A percentile compares a stretch with the other conserved stretches of the same genome.
These are phyloP conservation scores for Globisporangium orthogonon DNA, from an alignment of 352 stramenopile species.

Conservation along the genomic window DNA sequence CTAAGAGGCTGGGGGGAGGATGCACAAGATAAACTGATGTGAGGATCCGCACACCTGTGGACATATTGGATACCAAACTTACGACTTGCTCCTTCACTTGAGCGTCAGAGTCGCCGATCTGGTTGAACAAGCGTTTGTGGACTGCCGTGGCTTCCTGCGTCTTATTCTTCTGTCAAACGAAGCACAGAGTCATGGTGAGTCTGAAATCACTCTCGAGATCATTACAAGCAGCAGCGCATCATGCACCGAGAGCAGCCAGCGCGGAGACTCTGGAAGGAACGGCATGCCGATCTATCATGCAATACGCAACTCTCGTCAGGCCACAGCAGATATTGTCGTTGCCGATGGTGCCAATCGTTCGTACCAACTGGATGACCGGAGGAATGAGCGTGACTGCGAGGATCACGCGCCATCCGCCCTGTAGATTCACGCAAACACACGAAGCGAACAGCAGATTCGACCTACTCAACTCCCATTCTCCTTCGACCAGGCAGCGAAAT, in stretches of 20 bases:
- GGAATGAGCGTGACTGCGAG: slow-evolving; percentile 55
- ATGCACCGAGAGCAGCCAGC: slow-evolving; percentile 56
- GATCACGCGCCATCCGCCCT: slow-evolving; percentile 61
- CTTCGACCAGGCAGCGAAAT: not conserved
- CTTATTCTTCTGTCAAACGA: slow-evolving; percentile 32
- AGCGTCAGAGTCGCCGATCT: not conserved
- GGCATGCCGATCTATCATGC: slow-evolving; percentile 43
- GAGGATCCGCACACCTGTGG: not conserved
- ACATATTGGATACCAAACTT: not conserved
- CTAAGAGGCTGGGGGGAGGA: slow-evolving; percentile 20
- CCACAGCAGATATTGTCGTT: no score
- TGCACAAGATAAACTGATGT: not conserved
- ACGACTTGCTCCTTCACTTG: slow-evolving; percentile 18
- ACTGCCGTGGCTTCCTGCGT: slow-evolving; percentile 33
- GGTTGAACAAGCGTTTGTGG: slow-evolving; percentile 21
- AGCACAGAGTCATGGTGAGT: not conserved
- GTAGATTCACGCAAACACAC: not conserved
- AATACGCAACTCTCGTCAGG: not conserved
- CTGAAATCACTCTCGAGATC: not conserved
- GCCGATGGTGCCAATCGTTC: not conserved
- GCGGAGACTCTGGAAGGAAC: slow-evolving; percentile 59
- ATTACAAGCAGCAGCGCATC: not conserved
- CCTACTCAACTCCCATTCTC: not conserved
- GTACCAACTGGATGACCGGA: slow-evolving; percentile 54
- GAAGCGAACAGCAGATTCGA: not conserved